phyloP scores from a whole-genome alignment of 257 asterid species.

The Solanum sejunctum region DNA sequence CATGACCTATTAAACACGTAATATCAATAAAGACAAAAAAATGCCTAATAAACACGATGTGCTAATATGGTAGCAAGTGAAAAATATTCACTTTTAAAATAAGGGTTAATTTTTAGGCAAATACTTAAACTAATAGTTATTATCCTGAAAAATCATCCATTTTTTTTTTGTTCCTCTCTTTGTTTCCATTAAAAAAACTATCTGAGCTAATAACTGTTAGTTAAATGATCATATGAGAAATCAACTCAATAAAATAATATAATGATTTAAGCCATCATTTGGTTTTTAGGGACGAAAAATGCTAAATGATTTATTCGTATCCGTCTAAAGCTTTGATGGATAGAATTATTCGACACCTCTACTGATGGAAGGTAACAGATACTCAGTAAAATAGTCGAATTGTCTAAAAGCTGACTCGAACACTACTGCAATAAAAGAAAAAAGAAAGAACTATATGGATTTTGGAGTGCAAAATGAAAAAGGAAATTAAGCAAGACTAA shows the following conservation, averaged over 20 bases:
- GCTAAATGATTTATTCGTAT: not conserved
- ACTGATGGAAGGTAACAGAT: not conserved
- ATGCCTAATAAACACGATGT: not conserved
- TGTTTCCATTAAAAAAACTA: not conserved
- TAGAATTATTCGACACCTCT: not conserved
- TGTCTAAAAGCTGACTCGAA: rapidly evolving
- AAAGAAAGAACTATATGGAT: not conserved
- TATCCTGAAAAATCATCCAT: no score
- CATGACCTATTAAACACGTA: not conserved
- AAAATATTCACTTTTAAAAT: not conserved
- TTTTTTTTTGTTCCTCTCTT: not conserved
- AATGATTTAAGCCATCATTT: not conserved
- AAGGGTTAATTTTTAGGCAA: no score
- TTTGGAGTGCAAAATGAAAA: not conserved
- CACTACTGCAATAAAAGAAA: not conserved
- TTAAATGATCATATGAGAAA: not conserved
- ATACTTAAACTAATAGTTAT: no score
- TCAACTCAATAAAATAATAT: not conserved
- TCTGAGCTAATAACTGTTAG: not conserved
- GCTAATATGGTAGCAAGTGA: not conserved
- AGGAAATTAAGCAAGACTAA: not conserved
- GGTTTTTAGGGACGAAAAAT: not conserved
- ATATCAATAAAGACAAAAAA: not conserved
- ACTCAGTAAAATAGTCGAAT: not conserved
- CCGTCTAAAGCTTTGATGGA: no score